Percentiles rank a stretch among this genome's conserved stretches.
Conservation (phyloP, 192 early-diverging fungal species). For the Diversispora epigaea region DNA sequence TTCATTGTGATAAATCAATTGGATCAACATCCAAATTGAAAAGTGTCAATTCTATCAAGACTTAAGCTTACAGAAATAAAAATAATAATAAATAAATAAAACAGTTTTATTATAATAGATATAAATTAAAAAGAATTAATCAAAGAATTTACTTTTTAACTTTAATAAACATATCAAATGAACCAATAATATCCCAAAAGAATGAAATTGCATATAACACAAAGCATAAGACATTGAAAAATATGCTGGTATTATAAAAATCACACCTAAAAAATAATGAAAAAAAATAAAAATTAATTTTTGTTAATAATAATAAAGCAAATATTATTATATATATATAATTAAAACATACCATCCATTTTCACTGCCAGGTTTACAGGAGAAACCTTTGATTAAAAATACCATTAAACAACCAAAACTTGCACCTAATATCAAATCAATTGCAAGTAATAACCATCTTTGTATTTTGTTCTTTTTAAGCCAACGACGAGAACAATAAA, state of each 20-base stretch:
- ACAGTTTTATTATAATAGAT: no score
- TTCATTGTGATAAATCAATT: no score
- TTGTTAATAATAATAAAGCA: background rate
- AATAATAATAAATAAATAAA: no score
- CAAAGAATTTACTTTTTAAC: no score
- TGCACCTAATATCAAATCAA: background rate
- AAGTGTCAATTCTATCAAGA: no score
- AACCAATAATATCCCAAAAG: conserved; percentile 2
- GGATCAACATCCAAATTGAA: no score
- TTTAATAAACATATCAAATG: no score
- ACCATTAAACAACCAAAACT: conserved; percentile 13
- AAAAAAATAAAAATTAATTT: background rate
- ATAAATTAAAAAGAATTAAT: no score
- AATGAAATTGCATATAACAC: background rate
- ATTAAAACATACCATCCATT: conserved; percentile 18
- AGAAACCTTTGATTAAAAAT: conserved; percentile 2
- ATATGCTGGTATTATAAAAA: conserved; percentile 10
- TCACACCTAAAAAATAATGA: conserved; percentile 8
- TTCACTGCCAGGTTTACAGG: background rate
- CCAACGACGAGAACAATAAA: background rate
- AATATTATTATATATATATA: background rate
- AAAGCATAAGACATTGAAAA: background rate
- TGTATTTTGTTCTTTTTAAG: background rate
- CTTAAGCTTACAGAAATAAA: no score
- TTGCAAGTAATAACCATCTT: background rate